Percentiles rank a stretch among this genome's conserved stretches.
phyloP scores from a whole-genome alignment of 164 flowering plant species.

The Nymphaea thermarum region DNA sequence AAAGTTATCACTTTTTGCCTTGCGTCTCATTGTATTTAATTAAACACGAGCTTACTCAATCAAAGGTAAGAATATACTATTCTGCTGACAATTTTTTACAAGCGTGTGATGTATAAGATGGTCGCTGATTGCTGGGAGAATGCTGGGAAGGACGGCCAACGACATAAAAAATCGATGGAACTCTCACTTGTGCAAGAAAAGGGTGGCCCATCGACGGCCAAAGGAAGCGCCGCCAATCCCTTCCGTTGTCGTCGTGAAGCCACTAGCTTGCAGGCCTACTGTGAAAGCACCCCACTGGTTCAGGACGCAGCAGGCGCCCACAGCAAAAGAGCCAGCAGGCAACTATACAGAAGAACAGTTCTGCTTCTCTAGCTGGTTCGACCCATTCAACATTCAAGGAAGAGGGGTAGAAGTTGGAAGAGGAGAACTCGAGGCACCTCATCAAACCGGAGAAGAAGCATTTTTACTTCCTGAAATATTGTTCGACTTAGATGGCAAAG shows the following conservation, averaged over 20 bases:
- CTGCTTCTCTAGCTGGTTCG: not conserved
- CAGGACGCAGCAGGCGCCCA: not conserved
- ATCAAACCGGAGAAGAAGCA: not conserved
- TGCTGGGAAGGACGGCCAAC: not conserved
- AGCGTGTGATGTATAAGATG: not conserved
- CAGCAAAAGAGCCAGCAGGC: too few species aligned
- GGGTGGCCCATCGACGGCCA: not conserved
- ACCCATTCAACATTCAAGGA: not conserved
- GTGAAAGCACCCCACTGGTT: not conserved
- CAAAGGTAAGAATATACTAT: not conserved
- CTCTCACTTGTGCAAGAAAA: not conserved
- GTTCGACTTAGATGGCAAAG: not conserved
- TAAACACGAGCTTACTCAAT: too few species aligned
- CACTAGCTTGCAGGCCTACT: not conserved
- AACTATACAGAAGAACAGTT: too few species aligned
- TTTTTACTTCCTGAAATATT: not conserved
- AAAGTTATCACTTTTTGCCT: too few species aligned
- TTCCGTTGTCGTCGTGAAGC: not conserved
- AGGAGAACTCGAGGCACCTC: not conserved
- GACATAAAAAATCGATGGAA: not conserved
- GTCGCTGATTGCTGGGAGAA: not conserved
- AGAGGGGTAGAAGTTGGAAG: not conserved
- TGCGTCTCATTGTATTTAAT: too few species aligned
- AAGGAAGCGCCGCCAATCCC: not conserved
- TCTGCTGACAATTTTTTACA: too few species aligned